phyloP scores from a whole-genome alignment of 768 basidiomycete genomes.

The Macrolepiota fuliginosa region DNA sequence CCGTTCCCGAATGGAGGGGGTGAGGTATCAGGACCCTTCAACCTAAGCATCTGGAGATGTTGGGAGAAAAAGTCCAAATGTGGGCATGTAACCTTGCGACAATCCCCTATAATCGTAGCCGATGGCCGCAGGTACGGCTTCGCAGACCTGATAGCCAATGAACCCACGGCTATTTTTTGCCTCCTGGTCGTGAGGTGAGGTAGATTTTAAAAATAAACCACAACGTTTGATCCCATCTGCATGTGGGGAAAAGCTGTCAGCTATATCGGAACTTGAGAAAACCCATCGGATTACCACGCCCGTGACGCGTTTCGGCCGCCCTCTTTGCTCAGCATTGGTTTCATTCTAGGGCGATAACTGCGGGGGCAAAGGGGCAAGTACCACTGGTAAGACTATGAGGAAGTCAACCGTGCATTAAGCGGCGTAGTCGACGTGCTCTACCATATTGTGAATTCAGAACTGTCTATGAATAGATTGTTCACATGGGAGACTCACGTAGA shows the following conservation, averaged over 20 bases:
- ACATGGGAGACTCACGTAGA: background rate
- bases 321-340: background rate
- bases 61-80: background rate
- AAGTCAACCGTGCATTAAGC: background rate
- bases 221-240: background rate
- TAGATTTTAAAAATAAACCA: background rate
- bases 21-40: background rate
- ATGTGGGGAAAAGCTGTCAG: background rate
- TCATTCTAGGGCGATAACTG: background rate
- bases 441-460: background rate
- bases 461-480: background rate
- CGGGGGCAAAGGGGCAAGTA: no score
- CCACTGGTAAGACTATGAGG: background rate
- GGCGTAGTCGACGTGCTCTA: background rate
- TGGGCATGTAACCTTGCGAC: background rate
- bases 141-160: background rate
- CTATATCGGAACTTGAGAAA: background rate
- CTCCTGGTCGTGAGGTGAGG: background rate
- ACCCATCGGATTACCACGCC: background rate
- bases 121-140: background rate
- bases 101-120: background rate
- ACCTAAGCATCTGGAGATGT: background rate
- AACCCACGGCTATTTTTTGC: background rate
- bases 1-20: background rate
- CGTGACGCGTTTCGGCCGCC: background rate